Evolutionary conservation across 768 basidiomycete genomes (phyloP), one percentile per base, ranked within the genome.

Genomic region (Boletus vermiculosoides): DNA sequence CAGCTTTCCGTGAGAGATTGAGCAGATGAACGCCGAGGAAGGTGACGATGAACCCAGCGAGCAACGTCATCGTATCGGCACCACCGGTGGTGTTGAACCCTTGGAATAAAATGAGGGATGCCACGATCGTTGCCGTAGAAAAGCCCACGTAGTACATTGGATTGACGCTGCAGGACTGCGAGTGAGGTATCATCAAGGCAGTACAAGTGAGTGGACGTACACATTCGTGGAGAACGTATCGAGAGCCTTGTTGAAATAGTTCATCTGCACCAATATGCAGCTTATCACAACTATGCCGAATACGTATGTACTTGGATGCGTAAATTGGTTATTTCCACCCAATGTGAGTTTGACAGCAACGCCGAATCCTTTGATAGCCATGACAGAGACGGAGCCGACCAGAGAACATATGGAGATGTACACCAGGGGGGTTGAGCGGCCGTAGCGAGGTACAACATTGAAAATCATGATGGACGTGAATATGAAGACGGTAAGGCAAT

Each of bases 311-410:
- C 92, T 94, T 37, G 90, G 86, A 68, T 94, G 92, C 1, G 88
- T 84, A 68, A 99, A 90, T 73, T 99, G 97, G 73, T 98, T 99
- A 69, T 92, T 91, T 45, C 96, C 95, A 11, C 84, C 81, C 56
- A 98, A 76, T 0, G 94, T 98, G 55, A 99, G 82, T 73, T 98
- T 98, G 66, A 99, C 83, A 3, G 97, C 96, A 46, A 98, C 87
- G 45, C 97, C 97, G 66, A 99, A 94, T 47, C 94, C 96, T 77
- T 99, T 99, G 80, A 98, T 90, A 41, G 94, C 90, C 97, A 99
- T 98, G 74, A 98, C 86, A n/a, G 93, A 94, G 44, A 99, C 85
- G 31, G 92, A 94, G 12, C 97, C 97, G 44, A 94, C 94, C 55
- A 98, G 72, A 12, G 95, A 98, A 73, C 97, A 98, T 66, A 99